Evolutionary conservation across 202 grass and related monocot genomes (phyloP), one percentile per base, ranked within the genome.

Genomic region (Schoenoplectus tabernaemontani): DNA sequence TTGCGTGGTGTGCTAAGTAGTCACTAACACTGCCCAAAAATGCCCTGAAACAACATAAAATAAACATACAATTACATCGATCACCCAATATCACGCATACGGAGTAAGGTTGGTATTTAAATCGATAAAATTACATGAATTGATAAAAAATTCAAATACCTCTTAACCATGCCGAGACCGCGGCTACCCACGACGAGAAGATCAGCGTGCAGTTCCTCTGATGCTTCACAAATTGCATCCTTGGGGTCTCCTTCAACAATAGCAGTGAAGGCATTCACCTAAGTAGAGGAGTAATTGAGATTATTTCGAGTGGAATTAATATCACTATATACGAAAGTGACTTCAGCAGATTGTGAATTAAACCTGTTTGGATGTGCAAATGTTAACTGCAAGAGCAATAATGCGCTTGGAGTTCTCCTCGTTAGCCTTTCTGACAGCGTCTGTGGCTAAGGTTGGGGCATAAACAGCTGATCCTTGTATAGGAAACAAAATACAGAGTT

Each of bases 21-120:
- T 93, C 86, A 82, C 93, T 96, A 13, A 93, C 93, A 76, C 93
- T 96, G 82, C 93, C 93, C 34, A 96, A 68, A 20, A 93, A 89
- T 63, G 88, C 86, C 86, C 90, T 96, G 83, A 87, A 39, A 59
- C 3, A 39, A 32, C 44, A 74, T 44, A 19, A 5, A 64, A 64
- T 9, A 1, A 74, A 9, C n/a, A 19, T 50, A 9, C 23, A 74
- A 74, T n/a, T 32, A 74, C 1, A 19, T 26, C 16, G 4, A 37
- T 0, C 23, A 22, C 9, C 47, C 22, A 71, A 59, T 42, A 32
- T 61, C 15, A 38, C 13, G 9, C 33, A 8, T 26, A 15, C 37
- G 17, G n/a, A 32, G 78, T 0, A 12, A 5, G 12, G 39, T 13
- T 42, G 24, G 12, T 19, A 84, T 26, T 4, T 26, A 5, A 42